These are phyloP conservation scores for Astrothelium macrocarpum DNA, from an alignment of 495 filamentous ascomycete genomes.

Conservation along the genomic window DNA sequence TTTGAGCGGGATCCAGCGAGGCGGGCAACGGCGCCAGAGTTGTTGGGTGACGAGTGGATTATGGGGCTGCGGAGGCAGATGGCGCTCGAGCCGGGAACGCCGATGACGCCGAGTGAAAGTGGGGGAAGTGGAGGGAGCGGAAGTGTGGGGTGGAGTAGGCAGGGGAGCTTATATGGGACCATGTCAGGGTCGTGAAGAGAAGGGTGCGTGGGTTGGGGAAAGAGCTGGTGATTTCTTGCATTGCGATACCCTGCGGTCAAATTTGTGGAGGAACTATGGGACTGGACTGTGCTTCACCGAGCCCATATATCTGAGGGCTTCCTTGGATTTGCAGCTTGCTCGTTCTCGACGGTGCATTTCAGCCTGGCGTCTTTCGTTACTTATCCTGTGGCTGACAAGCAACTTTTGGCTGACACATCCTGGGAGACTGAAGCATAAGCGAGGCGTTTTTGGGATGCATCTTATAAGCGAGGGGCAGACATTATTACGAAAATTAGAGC, in stretches of 20 bases:
- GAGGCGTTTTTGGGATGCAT: background rate
- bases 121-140: constrained; percentile 10
- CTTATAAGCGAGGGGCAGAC: background rate
- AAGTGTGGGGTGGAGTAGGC: constrained; percentile 3
- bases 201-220: background rate
- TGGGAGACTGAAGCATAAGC: background rate
- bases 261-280: too few relatives aligned
- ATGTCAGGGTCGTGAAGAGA: background rate
- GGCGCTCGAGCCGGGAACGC: constrained; percentile 44
- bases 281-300: background rate
- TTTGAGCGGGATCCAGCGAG: constrained; percentile 77
- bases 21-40: constrained; percentile 72
- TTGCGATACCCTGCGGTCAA: background rate
- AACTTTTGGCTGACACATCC: background rate
- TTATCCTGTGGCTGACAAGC: background rate
- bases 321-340: background rate
- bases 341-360: background rate
- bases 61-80: constrained; percentile 54
- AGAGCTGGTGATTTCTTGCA: background rate
- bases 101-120: constrained; percentile 31
- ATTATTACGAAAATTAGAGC: background rate
- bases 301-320: background rate
- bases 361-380: background rate
- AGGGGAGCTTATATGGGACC: background rate
- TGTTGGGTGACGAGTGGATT: constrained; percentile 96